Evolutionary conservation across 495 filamentous ascomycete genomes (phyloP).

Genomic region (Gamarada debralockiae): DNA sequence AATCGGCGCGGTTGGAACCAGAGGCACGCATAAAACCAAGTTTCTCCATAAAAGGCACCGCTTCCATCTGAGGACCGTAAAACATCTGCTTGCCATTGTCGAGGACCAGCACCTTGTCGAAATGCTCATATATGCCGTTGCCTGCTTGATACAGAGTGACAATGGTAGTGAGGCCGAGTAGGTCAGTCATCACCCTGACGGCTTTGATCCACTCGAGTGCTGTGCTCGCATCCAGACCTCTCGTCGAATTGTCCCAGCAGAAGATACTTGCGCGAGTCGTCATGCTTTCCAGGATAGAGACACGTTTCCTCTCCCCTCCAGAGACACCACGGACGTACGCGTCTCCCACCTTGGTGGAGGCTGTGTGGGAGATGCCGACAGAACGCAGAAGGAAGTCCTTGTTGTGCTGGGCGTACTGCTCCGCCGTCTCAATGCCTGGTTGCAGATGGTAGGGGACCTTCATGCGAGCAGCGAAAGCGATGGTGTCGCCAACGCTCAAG

Average conservation of each 20-base stretch:
- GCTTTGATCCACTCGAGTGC: conserved; percentile 64
- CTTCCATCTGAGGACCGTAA: conserved; percentile 54
- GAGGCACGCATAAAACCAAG: conserved; percentile 57
- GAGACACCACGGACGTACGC: conserved; percentile 61
- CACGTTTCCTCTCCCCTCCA: conserved; percentile 72
- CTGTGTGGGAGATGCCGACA: conserved; percentile 73
- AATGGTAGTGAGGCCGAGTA: conserved; percentile 53
- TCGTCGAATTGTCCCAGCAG: conserved; percentile 68
- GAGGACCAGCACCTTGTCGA: conserved; percentile 68
- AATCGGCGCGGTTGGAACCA: conserved; percentile 65
- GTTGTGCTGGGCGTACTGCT: conserved; percentile 25
- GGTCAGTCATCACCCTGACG: conserved; percentile 58
- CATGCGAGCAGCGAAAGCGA: conserved; percentile 48
- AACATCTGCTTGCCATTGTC: conserved; percentile 61
- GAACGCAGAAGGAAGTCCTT: conserved; percentile 34
- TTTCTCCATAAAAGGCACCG: conserved; percentile 58
- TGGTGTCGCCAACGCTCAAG: conserved; percentile 59
- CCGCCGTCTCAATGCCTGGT: not conserved
- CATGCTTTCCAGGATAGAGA: conserved; percentile 65
- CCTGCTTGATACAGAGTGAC: conserved; percentile 70
- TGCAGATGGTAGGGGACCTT: conserved; percentile 34
- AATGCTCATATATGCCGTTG: conserved; percentile 60
- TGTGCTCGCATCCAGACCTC: conserved; percentile 64
- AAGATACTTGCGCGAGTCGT: conserved; percentile 50
- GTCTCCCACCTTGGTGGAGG: conserved; percentile 63